These are phyloP conservation scores for Salvia sclarea DNA, from an alignment of 305 asterid species.

Conservation along the genomic window DNA sequence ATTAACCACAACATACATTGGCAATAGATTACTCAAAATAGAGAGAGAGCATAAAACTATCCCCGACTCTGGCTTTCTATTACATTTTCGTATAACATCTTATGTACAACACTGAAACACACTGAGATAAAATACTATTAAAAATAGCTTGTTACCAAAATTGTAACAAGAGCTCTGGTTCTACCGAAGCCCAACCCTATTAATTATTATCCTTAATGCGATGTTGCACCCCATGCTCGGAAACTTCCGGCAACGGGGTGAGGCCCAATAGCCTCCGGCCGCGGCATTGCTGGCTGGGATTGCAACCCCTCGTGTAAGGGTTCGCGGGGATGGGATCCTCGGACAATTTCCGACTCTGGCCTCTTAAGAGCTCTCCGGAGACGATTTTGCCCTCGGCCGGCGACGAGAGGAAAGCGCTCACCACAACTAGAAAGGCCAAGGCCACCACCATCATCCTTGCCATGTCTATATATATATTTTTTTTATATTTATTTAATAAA, in stretches of 20 bases:
- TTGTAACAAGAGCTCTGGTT: neutral
- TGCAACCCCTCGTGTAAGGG: neutral
- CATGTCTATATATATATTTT: neutral
- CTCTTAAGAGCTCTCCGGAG: neutral
- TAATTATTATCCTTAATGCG: neutral
- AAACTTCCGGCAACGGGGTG: slow-evolving; percentile 8
- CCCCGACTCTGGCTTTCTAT: too few relatives aligned
- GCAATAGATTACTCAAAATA: neutral
- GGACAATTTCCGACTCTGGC: neutral
- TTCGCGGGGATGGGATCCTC: neutral
- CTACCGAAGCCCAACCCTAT: neutral
- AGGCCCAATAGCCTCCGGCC: neutral
- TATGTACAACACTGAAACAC: neutral
- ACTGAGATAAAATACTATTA: too few relatives aligned
- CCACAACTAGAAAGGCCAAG: slow-evolving; percentile 4
- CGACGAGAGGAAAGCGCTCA: neutral
- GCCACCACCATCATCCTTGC: slow-evolving; percentile 21
- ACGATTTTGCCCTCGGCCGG: neutral
- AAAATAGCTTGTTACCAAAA: too few relatives aligned
- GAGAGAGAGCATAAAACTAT: neutral
- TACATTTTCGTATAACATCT: too few relatives aligned
- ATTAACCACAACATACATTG: neutral
- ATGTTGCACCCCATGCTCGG: slow-evolving; percentile 25
- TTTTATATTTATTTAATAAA: neutral
- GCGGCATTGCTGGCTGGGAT: neutral